phyloP scores from a whole-genome alignment of 129 eudicot genomes.

The Artemisia annua region DNA sequence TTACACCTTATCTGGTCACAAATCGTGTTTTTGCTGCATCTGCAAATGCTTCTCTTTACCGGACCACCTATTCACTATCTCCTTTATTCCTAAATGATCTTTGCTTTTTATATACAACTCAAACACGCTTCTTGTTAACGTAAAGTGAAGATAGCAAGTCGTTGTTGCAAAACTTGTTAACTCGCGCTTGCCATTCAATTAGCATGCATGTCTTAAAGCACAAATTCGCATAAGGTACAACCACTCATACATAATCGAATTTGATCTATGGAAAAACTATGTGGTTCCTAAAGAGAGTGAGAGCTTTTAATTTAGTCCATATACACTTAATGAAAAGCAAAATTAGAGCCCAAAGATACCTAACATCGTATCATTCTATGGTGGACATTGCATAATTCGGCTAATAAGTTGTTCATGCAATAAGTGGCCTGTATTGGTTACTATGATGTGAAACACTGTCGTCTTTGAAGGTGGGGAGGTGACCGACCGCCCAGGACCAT shows the following conservation, averaged over 20 bases:
- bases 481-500: too few species aligned
- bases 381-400: too few species aligned
- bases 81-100: background rate
- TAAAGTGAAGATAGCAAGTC: background rate
- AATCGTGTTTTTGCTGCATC: constrained; percentile 24
- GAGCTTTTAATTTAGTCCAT: background rate
- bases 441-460: too few species aligned
- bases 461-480: too few species aligned
- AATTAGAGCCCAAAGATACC: too few species aligned
- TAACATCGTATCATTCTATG: too few species aligned
- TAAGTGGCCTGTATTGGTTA: constrained; percentile 12
- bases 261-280: background rate
- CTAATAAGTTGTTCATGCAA: background rate
- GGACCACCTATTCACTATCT: constrained; percentile 37
- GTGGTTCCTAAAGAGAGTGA: background rate
- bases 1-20: constrained; percentile 18
- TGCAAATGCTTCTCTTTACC: constrained; percentile 30
- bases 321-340: too few species aligned
- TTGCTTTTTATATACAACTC: constrained; percentile 16
- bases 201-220: background rate
- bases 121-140: constrained; percentile 23
- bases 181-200: background rate
- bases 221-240: background rate
- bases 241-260: background rate
- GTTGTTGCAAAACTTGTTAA: background rate